These are phyloP conservation scores for Xylaria telfairii DNA, from an alignment of 495 filamentous ascomycete genomes.

Conservation along the genomic window DNA sequence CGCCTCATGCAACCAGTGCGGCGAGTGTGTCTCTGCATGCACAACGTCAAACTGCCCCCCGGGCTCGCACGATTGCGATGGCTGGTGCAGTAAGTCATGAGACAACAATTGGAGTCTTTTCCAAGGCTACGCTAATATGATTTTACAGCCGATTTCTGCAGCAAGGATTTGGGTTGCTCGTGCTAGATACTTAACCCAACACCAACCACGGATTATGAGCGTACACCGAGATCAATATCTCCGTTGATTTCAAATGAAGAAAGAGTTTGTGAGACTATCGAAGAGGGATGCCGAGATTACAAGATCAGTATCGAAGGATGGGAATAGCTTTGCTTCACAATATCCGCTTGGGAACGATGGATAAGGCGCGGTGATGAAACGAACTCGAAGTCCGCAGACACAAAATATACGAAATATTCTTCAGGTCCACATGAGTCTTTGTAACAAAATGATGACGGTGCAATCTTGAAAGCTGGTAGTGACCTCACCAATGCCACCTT, in stretches of 20 bases:
- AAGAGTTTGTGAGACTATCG: neutral
- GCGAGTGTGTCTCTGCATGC: slow-evolving; percentile 5
- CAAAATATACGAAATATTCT: neutral
- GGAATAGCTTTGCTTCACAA: neutral
- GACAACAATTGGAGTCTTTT: neutral
- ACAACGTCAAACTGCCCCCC: slow-evolving; percentile 7
- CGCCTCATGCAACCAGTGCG: slow-evolving; percentile 5
- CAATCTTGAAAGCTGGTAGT: too few species aligned
- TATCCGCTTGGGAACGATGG: too few species aligned
- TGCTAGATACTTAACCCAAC: neutral
- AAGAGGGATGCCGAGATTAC: neutral
- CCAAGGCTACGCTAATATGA: neutral
- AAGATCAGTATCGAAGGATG: neutral
- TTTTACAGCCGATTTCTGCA: slow-evolving; percentile 9
- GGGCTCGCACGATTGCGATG: slow-evolving; percentile 1
- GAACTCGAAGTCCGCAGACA: neutral
- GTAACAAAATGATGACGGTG: too few species aligned
- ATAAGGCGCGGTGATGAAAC: too few species aligned
- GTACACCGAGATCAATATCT: neutral
- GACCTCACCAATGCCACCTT: too few species aligned
- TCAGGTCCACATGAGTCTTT: too few species aligned
- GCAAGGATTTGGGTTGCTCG: slow-evolving; percentile 7
- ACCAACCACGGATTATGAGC: neutral
- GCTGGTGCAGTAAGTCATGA: slow-evolving; percentile 2
- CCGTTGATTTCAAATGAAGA: neutral